Evolutionary conservation across 768 basidiomycete species (phyloP).

Genomic region (Auricularia cornea): DNA sequence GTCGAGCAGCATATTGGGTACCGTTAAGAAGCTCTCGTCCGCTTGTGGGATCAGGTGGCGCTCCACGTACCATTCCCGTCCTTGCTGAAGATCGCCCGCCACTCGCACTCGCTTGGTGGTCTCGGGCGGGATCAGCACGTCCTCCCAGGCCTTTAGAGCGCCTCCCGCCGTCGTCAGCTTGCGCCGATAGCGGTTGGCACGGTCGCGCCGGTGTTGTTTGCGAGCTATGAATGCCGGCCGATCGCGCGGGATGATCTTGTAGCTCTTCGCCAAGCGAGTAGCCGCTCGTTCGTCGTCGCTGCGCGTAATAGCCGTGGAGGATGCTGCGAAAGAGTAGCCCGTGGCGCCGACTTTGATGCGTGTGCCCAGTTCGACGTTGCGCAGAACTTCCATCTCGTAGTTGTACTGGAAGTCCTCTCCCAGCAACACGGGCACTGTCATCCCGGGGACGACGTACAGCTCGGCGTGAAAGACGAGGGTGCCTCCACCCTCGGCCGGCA

Average conservation of each 20-base stretch:
- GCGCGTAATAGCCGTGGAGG: slow-evolving; percentile 1
- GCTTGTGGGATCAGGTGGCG: not conserved
- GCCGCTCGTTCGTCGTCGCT: slow-evolving; percentile 2
- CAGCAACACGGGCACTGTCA: slow-evolving; percentile 23
- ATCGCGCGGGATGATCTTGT: not conserved
- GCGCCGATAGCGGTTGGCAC: not conserved
- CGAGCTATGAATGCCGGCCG: not conserved
- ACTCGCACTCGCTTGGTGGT: not conserved
- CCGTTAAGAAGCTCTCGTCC: not conserved
- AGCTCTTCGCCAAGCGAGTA: not conserved
- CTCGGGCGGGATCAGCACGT: slow-evolving; percentile 2
- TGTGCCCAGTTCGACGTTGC: slow-evolving; percentile 6
- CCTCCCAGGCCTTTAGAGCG: not conserved
- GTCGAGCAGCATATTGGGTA: not conserved
- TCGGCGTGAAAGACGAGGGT: not conserved
- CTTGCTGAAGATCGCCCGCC: not conserved
- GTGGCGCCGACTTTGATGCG: slow-evolving; percentile 12
- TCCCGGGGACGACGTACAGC: slow-evolving; percentile 15
- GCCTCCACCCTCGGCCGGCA: not conserved
- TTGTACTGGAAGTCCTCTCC: slow-evolving; percentile 22
- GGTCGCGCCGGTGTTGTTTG: not conserved
- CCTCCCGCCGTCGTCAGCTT: not conserved
- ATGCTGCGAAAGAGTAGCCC: slow-evolving; percentile 5
- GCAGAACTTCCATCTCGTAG: slow-evolving; percentile 15
- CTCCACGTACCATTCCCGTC: not conserved